phyloP scores from a whole-genome alignment of 2,329 filamentous ascomycete species.

The Fusarium setosum region DNA sequence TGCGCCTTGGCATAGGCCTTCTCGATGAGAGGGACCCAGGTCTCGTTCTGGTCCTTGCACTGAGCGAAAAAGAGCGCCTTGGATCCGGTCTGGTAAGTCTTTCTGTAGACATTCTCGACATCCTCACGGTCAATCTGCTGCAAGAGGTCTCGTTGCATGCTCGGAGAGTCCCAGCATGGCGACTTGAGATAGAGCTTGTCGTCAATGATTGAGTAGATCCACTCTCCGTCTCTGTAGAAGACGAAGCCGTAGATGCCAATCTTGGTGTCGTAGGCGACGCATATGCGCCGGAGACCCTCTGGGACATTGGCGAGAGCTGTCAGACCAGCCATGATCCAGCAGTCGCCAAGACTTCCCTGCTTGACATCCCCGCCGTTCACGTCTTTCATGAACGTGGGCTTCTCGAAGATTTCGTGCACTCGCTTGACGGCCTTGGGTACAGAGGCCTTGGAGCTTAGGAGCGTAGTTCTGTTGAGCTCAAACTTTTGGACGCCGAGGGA shows the following conservation, averaged over 20 bases:
- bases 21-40: slow-evolving; percentile 83
- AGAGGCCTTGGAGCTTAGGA: slow-evolving; percentile 58
- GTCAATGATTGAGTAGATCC: slow-evolving; percentile 92
- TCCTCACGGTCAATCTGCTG: slow-evolving; percentile 81
- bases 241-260: slow-evolving; percentile 92
- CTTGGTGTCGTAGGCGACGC: slow-evolving; percentile 77
- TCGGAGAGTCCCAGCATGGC: slow-evolving; percentile 83
- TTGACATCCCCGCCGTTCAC: slow-evolving; percentile 80
- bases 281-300: slow-evolving; percentile 76
- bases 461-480: slow-evolving; percentile 58
- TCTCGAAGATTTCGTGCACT: slow-evolving; percentile 79
- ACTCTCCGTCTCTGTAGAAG: slow-evolving; percentile 88
- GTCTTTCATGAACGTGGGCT: slow-evolving; percentile 74
- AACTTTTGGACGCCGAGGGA: slow-evolving; percentile 63
- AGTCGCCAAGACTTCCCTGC: slow-evolving; percentile 82
- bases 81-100: slow-evolving; percentile 79
- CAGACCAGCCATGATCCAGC: slow-evolving; percentile 84
- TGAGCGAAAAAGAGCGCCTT: slow-evolving; percentile 83
- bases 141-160: slow-evolving; percentile 78
- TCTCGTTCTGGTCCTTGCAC: slow-evolving; percentile 81
- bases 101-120: slow-evolving; percentile 76
- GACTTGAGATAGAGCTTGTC: slow-evolving; percentile 90
- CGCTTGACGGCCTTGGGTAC: slow-evolving; percentile 82
- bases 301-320: slow-evolving; percentile 81
- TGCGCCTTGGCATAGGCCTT: slow-evolving; percentile 90